A percentile compares a stretch with the other conserved stretches of the same genome.
phyloP scores from a whole-genome alignment of 2,329 filamentous ascomycete genomes.

The Fusarium nanum region DNA sequence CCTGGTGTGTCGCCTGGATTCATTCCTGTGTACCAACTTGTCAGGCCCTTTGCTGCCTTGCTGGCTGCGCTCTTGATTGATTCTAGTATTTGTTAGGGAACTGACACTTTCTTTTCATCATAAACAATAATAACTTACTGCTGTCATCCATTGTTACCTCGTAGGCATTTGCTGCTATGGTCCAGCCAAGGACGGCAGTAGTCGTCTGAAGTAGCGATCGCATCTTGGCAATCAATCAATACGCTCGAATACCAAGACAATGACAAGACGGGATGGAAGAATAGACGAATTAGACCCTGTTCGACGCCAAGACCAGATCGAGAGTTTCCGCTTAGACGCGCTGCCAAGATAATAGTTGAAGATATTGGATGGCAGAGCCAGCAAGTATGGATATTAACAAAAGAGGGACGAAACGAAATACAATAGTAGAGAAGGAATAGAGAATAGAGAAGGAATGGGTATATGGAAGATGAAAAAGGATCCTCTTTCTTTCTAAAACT shows the following conservation, averaged over 20 bases:
- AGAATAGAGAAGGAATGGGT: slow-evolving; percentile 1
- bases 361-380: slow-evolving; percentile 9
- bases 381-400: slow-evolving; percentile 14
- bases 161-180: slow-evolving; percentile 24
- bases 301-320: slow-evolving; percentile 17
- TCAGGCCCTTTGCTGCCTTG: slow-evolving; percentile 60
- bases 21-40: slow-evolving; percentile 67
- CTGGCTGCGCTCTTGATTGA: slow-evolving; percentile 63
- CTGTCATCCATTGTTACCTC: slow-evolving; percentile 42
- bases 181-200: slow-evolving; percentile 29
- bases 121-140: slow-evolving; percentile 9
- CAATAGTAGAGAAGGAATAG: not conserved
- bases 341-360: slow-evolving; percentile 16
- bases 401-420: slow-evolving; percentile 3
- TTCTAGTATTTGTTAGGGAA: slow-evolving; percentile 48
- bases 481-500: slow-evolving; percentile 14
- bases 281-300: slow-evolving; percentile 9
- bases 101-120: not conserved
- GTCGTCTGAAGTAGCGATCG: slow-evolving; percentile 31
- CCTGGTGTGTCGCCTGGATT: slow-evolving; percentile 68
- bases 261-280: slow-evolving; percentile 6
- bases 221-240: slow-evolving; percentile 34
- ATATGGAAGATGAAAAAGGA: slow-evolving; percentile 2
- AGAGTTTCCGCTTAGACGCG: slow-evolving; percentile 29
- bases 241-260: slow-evolving; percentile 17